Evolutionary conservation across 306 rosid species (phyloP).

Genomic region (Crotalaria pallida): DNA sequence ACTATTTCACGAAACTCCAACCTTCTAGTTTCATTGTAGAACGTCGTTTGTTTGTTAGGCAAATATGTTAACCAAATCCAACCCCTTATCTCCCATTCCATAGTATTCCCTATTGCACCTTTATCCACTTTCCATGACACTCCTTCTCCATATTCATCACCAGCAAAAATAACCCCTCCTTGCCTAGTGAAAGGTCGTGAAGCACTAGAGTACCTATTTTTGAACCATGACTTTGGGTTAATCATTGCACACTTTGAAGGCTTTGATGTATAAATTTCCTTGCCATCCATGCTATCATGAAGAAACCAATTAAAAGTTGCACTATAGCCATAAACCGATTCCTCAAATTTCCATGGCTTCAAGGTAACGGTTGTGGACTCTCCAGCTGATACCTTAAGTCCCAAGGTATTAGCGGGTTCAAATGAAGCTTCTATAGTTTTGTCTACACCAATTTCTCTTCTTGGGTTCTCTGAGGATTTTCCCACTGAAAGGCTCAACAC

Average conservation of each 20-base stretch:
- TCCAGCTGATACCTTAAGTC: constrained; percentile 53
- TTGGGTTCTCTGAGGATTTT: constrained; percentile 81
- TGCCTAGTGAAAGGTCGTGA: constrained; percentile 74
- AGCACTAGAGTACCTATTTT: constrained; percentile 67
- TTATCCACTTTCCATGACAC: constrained; percentile 78
- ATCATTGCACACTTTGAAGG: constrained; percentile 65
- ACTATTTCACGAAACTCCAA: constrained; percentile 71
- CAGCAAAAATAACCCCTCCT: constrained; percentile 87
- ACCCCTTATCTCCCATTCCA: constrained; percentile 91
- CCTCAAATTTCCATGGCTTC: constrained; percentile 90
- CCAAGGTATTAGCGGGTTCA: constrained; percentile 47
- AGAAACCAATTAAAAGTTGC: constrained; percentile 82
- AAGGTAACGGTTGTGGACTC: constrained; percentile 51
- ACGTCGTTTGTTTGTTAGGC: constrained; percentile 71
- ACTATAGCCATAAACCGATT: constrained; percentile 63
- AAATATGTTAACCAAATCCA: constrained; percentile 92
- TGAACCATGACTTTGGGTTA: constrained; percentile 83
- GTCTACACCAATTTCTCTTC: constrained; percentile 55
- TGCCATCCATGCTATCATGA: constrained; percentile 71
- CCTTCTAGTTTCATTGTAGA: constrained; percentile 66
- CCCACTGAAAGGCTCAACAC: constrained; percentile 69
- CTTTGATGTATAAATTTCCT: constrained; percentile 67
- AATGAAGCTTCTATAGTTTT: constrained; percentile 65
- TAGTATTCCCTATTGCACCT: constrained; percentile 51
- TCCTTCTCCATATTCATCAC: constrained; percentile 76